Percentiles rank a stretch among this genome's conserved stretches.
phyloP scores from a whole-genome alignment of 768 basidiomycete genomes.

The Mycena olivaceomarginata region DNA sequence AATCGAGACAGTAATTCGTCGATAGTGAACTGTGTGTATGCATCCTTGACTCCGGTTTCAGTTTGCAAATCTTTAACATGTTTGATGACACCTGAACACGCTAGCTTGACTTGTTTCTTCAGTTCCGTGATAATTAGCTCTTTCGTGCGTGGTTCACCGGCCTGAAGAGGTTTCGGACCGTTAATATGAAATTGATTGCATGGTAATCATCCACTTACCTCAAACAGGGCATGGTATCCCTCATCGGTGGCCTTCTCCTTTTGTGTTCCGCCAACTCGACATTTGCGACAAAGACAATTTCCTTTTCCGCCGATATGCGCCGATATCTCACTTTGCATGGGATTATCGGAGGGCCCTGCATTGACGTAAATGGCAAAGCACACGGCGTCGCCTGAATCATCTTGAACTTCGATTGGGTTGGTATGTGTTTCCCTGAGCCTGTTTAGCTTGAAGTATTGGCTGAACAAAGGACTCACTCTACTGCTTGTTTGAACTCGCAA shows the following conservation, averaged over 20 bases:
- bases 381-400: neutral
- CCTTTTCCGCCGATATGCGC: conserved; percentile 3
- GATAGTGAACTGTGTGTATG: conserved; percentile 58
- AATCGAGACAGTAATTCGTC: conserved; percentile 50
- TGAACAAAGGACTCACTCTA: neutral
- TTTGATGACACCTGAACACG: conserved; percentile 53
- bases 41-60: too few relatives aligned
- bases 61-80: conserved; percentile 43
- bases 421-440: too few relatives aligned
- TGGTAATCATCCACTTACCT: conserved; percentile 33
- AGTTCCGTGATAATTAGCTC: conserved; percentile 34
- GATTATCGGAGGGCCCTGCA: neutral
- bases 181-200: neutral
- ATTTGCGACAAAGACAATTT: conserved; percentile 1
- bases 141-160: neutral
- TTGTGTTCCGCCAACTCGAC: neutral
- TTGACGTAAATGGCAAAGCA: neutral
- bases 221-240: conserved; percentile 8
- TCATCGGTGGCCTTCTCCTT: conserved; percentile 41
- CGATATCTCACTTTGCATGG: neutral
- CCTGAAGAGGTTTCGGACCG: neutral
- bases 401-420: too few relatives aligned
- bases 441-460: neutral
- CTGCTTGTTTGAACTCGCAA: neutral
- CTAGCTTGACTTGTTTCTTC: conserved; percentile 53